Evolutionary conservation across 1,284 basidiomycete genomes (phyloP).

Genomic region (Flammula alnicola): DNA sequence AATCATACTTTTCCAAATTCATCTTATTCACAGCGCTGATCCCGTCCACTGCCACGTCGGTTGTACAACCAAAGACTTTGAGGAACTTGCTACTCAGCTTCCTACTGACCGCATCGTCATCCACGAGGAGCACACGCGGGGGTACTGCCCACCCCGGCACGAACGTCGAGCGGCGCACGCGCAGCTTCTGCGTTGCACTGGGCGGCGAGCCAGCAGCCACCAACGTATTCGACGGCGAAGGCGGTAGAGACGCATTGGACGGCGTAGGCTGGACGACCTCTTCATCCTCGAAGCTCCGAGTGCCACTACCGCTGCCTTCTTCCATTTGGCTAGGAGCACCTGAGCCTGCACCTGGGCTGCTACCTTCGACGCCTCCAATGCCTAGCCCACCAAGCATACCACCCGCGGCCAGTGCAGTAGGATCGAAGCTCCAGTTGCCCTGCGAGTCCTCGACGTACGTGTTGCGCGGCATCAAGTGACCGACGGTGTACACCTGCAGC

Average conservation of each 20-base stretch:
- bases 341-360: background rate
- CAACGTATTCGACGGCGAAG: conserved; percentile 13
- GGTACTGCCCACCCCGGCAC: conserved; percentile 90
- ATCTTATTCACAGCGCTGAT: conserved; percentile 95
- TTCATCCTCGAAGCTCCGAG: conserved; percentile 27
- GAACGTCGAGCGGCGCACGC: conserved; percentile 76
- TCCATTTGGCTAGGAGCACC: background rate
- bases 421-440: conserved; percentile 62
- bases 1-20: conserved; percentile 93
- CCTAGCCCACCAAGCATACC: conserved; percentile 15
- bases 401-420: conserved; percentile 20
- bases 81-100: conserved; percentile 91
- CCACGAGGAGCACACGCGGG: conserved; percentile 88
- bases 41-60: conserved; percentile 94
- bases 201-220: background rate
- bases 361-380: conserved; percentile 21
- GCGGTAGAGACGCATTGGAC: conserved; percentile 14
- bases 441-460: conserved; percentile 51
- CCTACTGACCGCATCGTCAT: conserved; percentile 93
- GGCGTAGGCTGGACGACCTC: conserved; percentile 31
- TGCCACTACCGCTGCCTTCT: conserved; percentile 21
- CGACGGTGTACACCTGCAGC: conserved; percentile 81
- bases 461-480: conserved; percentile 72
- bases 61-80: conserved; percentile 94
- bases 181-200: conserved; percentile 44